These are phyloP conservation scores for Ophiostoma novo-ulmi DNA, from an alignment of 2,329 filamentous ascomycete species.

Conservation along the genomic window DNA sequence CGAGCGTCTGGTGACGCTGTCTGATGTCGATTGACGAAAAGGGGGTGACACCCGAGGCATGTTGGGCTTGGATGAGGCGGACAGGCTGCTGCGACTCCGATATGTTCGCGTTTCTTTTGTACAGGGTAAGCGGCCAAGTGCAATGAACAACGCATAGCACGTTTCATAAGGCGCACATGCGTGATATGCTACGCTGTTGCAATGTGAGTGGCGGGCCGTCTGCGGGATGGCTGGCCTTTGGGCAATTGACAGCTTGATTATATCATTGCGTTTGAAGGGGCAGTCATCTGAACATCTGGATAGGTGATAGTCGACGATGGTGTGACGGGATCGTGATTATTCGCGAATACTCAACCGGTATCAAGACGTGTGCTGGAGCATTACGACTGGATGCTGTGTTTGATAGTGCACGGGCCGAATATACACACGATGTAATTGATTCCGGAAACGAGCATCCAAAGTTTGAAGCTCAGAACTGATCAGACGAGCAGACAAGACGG, in stretches of 20 bases:
- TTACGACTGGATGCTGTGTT: too few relatives aligned
- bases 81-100: background rate
- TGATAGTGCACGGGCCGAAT: too few relatives aligned
- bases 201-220: background rate
- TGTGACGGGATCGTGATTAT: background rate
- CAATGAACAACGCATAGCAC: background rate
- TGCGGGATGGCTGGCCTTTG: background rate
- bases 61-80: conserved; percentile 5
- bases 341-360: too few relatives aligned
- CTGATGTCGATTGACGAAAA: background rate
- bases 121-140: background rate
- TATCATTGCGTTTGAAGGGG: background rate
- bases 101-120: background rate
- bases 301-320: background rate
- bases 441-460: too few relatives aligned
- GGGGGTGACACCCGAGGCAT: background rate
- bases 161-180: conserved; percentile 6
- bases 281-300: background rate
- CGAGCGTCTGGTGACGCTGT: background rate
- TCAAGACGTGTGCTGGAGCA: background rate
- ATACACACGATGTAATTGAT: too few relatives aligned
- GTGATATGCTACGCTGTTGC: conserved; percentile 7
- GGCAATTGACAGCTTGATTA: background rate
- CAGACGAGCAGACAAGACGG: too few relatives aligned
- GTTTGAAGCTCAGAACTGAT: too few relatives aligned